Percentiles rank a stretch among this genome's conserved stretches.
phyloP scores from a whole-genome alignment of 495 filamentous ascomycete genomes.

The Neohortaea acidophila region DNA sequence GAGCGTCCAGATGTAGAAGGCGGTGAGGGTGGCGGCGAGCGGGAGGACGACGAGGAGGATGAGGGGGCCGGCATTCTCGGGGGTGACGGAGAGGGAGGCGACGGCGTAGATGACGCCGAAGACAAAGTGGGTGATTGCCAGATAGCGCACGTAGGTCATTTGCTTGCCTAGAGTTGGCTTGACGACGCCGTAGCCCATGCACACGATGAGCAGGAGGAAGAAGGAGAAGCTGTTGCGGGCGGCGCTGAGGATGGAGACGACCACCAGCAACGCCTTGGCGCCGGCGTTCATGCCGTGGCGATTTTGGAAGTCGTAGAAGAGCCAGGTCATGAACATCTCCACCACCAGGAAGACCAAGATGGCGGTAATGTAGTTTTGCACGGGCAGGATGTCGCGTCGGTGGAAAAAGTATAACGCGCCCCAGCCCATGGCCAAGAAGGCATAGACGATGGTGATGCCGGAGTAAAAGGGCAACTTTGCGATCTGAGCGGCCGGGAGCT shows the following conservation, averaged over 20 bases:
- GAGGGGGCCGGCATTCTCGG: constrained; percentile 66
- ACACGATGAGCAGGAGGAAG: constrained; percentile 95
- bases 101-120: constrained; percentile 91
- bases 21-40: constrained; percentile 79
- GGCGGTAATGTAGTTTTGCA: constrained; percentile 99
- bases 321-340: constrained; percentile 97
- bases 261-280: constrained; percentile 69
- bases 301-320: constrained; percentile 94
- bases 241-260: constrained; percentile 85
- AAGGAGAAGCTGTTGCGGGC: constrained; percentile 95
- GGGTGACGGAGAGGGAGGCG: constrained; percentile 75
- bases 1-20: constrained; percentile 98
- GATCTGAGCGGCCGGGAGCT: constrained; percentile 88
- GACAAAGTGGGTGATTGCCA: constrained; percentile 82
- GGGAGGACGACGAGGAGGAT: constrained; percentile 93
- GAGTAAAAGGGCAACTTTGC: constrained; percentile 97
- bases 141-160: constrained; percentile 85
- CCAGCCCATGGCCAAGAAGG: constrained; percentile 76
- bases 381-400: constrained; percentile 80
- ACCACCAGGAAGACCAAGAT: constrained; percentile 87
- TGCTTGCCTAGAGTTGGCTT: constrained; percentile 84
- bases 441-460: constrained; percentile 84
- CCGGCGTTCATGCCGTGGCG: constrained; percentile 68
- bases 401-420: constrained; percentile 92
- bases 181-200: constrained; percentile 98